Evolutionary conservation across 1,139 yeast species (phyloP).

Genomic region (Citeromyces siamensis): DNA sequence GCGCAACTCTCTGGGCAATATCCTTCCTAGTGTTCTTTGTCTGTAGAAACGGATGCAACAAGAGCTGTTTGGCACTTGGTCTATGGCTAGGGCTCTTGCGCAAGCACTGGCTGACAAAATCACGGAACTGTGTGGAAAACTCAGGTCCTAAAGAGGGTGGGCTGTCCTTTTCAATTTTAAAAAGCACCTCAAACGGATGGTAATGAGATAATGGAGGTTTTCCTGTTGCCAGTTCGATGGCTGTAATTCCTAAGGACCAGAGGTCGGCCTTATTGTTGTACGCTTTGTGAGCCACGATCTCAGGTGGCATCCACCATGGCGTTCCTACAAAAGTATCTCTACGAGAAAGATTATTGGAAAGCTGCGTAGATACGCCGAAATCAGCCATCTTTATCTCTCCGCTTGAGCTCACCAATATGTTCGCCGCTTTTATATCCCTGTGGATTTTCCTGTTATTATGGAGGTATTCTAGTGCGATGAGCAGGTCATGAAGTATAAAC

Average conservation of each 20-base stretch:
- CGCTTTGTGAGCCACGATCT: conserved; percentile 78
- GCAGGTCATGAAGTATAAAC: conserved; percentile 39
- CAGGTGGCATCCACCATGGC: conserved; percentile 99
- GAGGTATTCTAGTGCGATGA: conserved; percentile 59
- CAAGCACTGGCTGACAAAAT: conserved; percentile 34
- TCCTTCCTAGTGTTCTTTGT: conserved; percentile 18
- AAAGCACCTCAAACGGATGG: conserved; percentile 75
- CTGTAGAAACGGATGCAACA: conserved; percentile 31
- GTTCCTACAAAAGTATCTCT: conserved; percentile 94
- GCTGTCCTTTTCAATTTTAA: conserved; percentile 35
- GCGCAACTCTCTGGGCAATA: conserved; percentile 15
- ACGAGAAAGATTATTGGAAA: conserved; percentile 63
- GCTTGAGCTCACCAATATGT: conserved; percentile 47
- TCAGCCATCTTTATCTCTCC: conserved; percentile 92
- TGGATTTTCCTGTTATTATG: conserved; percentile 77
- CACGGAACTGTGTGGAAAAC: conserved; percentile 23
- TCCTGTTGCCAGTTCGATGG: conserved; percentile 72
- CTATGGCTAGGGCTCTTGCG: conserved; percentile 31
- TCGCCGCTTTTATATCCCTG: conserved; percentile 81
- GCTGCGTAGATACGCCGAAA: conserved; percentile 90
- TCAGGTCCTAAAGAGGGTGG: conserved; percentile 37
- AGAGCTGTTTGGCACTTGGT: conserved; percentile 25
- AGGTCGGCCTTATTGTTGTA: conserved; percentile 86
- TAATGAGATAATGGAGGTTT: conserved; percentile 68
- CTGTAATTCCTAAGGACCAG: conserved; percentile 93